These are phyloP conservation scores for Clausena lansium DNA, from an alignment of 345 rosid species.

Conservation along the genomic window DNA sequence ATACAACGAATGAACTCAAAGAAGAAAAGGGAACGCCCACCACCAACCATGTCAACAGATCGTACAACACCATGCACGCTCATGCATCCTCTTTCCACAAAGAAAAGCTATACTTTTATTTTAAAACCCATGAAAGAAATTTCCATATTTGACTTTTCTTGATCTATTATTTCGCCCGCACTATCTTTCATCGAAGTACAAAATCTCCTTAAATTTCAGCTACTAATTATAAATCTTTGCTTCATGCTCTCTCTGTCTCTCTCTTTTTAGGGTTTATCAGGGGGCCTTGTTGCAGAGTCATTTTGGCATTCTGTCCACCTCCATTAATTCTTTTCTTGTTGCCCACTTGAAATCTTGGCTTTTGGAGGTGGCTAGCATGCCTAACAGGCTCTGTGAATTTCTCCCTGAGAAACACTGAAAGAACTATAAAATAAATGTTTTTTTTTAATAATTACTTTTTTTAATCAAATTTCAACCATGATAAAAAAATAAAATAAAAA, in stretches of 20 bases:
- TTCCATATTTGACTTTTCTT: background rate
- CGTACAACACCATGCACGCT: constrained; percentile 42
- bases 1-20: background rate
- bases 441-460: background rate
- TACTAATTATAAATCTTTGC: background rate
- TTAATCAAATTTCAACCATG: too few species aligned
- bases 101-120: constrained; percentile 11
- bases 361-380: constrained; percentile 48
- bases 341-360: background rate
- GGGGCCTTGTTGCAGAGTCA: constrained; percentile 42
- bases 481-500: too few species aligned
- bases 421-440: background rate
- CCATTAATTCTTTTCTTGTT: background rate
- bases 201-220: background rate
- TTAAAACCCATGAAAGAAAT: background rate
- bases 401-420: constrained; percentile 35
- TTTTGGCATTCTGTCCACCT: constrained; percentile 73
- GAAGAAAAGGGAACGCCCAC: background rate
- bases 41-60: constrained; percentile 9
- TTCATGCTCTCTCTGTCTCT: background rate
- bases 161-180: background rate
- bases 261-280: constrained; percentile 33
- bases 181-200: too few species aligned
- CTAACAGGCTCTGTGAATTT: constrained; percentile 44
- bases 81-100: constrained; percentile 30